Evolutionary conservation across 2,329 filamentous ascomycete species (phyloP), one percentile per base, ranked within the genome.

Genomic region (Diaporthe caulivora): DNA sequence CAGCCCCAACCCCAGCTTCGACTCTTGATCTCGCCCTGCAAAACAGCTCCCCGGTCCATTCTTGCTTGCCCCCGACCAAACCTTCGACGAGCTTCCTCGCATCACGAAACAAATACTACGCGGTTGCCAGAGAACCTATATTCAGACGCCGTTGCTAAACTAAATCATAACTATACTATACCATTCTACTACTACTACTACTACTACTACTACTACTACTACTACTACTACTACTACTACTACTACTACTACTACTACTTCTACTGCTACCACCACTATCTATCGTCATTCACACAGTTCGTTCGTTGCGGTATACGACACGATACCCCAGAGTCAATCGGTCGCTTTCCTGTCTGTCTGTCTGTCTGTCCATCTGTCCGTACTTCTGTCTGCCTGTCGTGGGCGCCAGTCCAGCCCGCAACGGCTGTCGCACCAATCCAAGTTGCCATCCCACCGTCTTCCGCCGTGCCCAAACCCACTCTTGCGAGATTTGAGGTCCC

Each of bases 381-480:
- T 34, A 2, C 37, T 6, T 40, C 37, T 40, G 37, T 29, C 34
- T 58, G 55, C 17, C 47, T 70, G 53, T 60, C 55, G 55, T 58
- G 69, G n/a, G 37, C 69, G 58, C 31, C 55, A 57, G 31, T 53
- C 69, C 69, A 62, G 55, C 55, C 58, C 47, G 42, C 69, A 62
- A 57, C 69, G 55, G 55, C 26, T 54, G 55, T 71, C 53, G 69
- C 55, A 71, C 69, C 69, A 71, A 62, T 71, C 69, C 55, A 42
- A 62, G 69, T 42, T 60, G 49, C 31, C 47, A 71, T 62, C 62
- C 62, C 62, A 53, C 62, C 49, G 31, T 51, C 34, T 37, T 26
- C 62, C 40, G 62, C 40, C 53, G 55, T 42, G 55, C 49, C 26
- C 55, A 62, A 47, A 26, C 31, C 44, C 40, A 71, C 69, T 37